These are phyloP conservation scores for Pleurotus ostreatus DNA, from an alignment of 768 basidiomycete genomes.

Conservation along the genomic window DNA sequence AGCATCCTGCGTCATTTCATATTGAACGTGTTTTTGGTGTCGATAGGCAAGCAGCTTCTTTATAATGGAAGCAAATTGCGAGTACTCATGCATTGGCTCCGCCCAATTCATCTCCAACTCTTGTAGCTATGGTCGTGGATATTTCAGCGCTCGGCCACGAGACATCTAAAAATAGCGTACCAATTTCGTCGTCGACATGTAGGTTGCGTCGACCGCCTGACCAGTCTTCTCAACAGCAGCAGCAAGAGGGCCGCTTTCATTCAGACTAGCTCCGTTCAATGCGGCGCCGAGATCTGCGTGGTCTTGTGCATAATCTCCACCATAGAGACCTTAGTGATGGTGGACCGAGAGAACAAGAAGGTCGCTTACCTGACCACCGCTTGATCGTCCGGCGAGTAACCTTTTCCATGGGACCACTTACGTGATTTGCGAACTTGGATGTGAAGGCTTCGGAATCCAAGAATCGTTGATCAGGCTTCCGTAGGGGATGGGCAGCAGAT, in stretches of 20 bases:
- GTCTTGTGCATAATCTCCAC: constrained; percentile 75
- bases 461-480: constrained; percentile 92
- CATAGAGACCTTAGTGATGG: constrained; percentile 7
- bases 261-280: constrained; percentile 90
- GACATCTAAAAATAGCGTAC: constrained; percentile 37
- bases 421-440: constrained; percentile 89
- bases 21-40: constrained; percentile 97
- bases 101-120: constrained; percentile 94
- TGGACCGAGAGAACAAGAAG: constrained; percentile 11
- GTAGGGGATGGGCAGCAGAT: constrained; percentile 82
- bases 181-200: constrained; percentile 86
- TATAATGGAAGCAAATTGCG: constrained; percentile 93
- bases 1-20: constrained; percentile 92
- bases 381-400: constrained; percentile 90
- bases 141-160: constrained; percentile 6
- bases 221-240: constrained; percentile 93
- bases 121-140: constrained; percentile 57
- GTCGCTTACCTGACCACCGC: constrained; percentile 80
- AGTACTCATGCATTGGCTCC: constrained; percentile 93
- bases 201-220: constrained; percentile 92
- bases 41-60: constrained; percentile 92
- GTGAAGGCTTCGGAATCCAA: constrained; percentile 96
- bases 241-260: constrained; percentile 72
- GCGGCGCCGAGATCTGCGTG: constrained; percentile 89
- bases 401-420: constrained; percentile 93